Percentiles rank a stretch among this genome's conserved stretches.
Conservation (phyloP, 2,329 filamentous ascomycete genomes). For the Colletotrichum sp. region DNA sequence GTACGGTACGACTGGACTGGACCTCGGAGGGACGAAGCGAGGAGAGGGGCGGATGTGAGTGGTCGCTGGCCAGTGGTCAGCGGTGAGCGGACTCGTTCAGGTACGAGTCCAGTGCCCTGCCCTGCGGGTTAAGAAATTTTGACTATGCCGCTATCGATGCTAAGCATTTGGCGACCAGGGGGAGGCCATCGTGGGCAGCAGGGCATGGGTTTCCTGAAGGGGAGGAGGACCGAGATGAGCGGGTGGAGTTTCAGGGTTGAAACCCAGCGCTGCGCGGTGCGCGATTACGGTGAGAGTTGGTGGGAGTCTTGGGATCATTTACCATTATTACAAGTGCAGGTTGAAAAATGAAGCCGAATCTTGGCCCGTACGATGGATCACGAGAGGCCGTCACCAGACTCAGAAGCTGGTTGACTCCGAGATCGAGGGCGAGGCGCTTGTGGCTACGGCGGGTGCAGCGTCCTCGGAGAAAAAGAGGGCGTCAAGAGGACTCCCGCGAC, state of each 20-base stretch:
- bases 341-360: not conserved
- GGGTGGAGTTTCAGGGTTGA: constrained; percentile 21
- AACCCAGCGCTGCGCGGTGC: constrained; percentile 11
- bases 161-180: constrained; percentile 1
- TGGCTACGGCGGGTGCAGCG: not conserved
- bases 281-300: constrained; percentile 2
- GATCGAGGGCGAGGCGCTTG: not conserved
- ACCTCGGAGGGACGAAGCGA: not conserved
- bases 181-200: not conserved
- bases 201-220: not conserved
- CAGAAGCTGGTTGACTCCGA: not conserved
- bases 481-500: not conserved
- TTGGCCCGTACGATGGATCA: constrained; percentile 2
- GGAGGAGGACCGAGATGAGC: constrained; percentile 16
- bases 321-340: not conserved
- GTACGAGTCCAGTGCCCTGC: not conserved
- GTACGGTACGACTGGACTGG: too few species aligned
- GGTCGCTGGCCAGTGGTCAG: not conserved
- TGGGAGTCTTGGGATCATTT: not conserved
- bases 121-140: not conserved
- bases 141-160: not conserved
- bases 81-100: not conserved
- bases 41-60: not conserved
- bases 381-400: not conserved
- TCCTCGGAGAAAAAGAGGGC: not conserved